Conservation (phyloP, 2,329 filamentous ascomycete species). For the Curvularia sp. region DNA sequence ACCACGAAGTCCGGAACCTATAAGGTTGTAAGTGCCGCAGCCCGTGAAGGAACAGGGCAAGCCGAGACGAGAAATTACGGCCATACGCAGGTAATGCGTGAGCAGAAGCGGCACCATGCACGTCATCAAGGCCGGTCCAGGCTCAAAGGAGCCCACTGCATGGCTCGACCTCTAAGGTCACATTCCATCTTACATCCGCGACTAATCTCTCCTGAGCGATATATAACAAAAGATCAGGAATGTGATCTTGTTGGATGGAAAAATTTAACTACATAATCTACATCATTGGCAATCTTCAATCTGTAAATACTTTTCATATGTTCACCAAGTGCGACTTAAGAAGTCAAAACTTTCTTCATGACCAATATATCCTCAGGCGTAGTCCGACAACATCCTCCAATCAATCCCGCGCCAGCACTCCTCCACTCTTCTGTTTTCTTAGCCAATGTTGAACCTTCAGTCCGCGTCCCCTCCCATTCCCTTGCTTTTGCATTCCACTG, state of each 20-base stretch:
- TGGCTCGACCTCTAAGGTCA: background rate
- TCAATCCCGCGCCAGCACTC: constrained; percentile 50
- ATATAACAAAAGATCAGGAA: background rate
- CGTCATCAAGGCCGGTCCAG: background rate
- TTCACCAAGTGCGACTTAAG: background rate
- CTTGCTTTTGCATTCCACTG: constrained; percentile 54
- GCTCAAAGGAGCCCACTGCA: background rate
- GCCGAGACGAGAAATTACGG: background rate
- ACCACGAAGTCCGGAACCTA: background rate
- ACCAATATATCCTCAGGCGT: constrained; percentile 52
- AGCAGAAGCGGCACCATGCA: background rate
- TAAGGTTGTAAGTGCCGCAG: background rate
- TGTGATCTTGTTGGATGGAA: background rate
- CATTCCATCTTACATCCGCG: background rate
- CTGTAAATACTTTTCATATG: background rate
- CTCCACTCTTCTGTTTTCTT: constrained; percentile 45
- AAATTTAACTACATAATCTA: too few species aligned
- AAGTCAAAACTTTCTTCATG: constrained; percentile 38
- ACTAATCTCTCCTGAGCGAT: background rate
- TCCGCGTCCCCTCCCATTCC: constrained; percentile 44
- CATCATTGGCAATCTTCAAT: background rate
- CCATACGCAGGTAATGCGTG: background rate
- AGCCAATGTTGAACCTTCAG: constrained; percentile 33
- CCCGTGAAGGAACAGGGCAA: background rate
- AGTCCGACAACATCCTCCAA: constrained; percentile 59